phyloP scores from a whole-genome alignment of 805 yeast genomes.

The Metschnikowia proteae region DNA sequence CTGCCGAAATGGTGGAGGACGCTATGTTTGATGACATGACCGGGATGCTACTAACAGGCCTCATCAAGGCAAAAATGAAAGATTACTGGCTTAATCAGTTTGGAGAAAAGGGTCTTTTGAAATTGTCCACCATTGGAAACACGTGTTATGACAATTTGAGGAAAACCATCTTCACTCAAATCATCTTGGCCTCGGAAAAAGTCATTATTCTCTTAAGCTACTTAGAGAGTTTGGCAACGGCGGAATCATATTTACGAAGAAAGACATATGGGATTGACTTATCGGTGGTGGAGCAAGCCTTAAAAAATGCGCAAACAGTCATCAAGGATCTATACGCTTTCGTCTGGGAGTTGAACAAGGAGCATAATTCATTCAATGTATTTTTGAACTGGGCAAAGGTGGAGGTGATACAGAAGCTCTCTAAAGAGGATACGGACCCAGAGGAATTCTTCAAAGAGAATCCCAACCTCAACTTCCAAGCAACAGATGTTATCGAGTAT shows the following conservation, averaged over 20 bases:
- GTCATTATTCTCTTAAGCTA: constrained; percentile 44
- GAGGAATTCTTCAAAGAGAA: constrained; percentile 14
- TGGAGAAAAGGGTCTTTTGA: constrained; percentile 62
- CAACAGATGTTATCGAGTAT: constrained; percentile 15
- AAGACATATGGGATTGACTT: constrained; percentile 11
- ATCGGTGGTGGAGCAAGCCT: constrained; percentile 6
- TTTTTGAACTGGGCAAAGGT: constrained; percentile 44
- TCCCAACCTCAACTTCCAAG: constrained; percentile 14
- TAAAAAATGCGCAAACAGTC: constrained; percentile 20
- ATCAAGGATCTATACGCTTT: constrained; percentile 33
- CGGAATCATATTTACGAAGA: constrained; percentile 8
- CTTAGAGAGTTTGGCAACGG: constrained; percentile 31
- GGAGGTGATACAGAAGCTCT: constrained; percentile 33
- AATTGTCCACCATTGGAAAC: constrained; percentile 51
- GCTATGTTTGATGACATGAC: constrained; percentile 28
- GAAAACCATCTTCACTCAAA: constrained; percentile 43
- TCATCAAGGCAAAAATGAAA: constrained; percentile 45
- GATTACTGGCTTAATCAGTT: constrained; percentile 63
- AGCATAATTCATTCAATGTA: constrained; percentile 43
- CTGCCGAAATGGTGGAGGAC: constrained; percentile 15
- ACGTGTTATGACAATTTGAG: constrained; percentile 48
- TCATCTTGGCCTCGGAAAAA: constrained; percentile 56
- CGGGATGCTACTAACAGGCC: constrained; percentile 51
- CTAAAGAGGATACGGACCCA: constrained; percentile 35
- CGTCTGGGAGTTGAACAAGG: constrained; percentile 44